These are phyloP conservation scores for Pythium phragmitis DNA, from an alignment of 352 stramenopile species.

Conservation along the genomic window DNA sequence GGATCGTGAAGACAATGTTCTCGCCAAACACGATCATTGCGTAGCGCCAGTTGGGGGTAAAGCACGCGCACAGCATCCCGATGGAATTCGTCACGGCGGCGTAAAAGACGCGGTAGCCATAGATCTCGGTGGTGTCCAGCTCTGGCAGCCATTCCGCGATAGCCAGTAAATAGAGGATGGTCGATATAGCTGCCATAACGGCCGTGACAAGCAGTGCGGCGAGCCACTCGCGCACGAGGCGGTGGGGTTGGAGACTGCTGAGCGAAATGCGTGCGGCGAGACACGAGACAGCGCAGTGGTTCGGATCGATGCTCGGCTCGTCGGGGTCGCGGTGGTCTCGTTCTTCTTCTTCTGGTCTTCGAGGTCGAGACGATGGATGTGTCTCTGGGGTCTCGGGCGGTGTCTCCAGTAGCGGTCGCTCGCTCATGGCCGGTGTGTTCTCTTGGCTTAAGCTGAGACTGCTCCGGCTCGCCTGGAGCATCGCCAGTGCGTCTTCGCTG, in stretches of 20 bases:
- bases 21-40: slow-evolving; percentile 40
- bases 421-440: not conserved
- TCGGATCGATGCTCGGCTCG: slow-evolving; percentile 8
- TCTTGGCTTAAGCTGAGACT: slow-evolving; percentile 1
- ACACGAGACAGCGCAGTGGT: slow-evolving; percentile 11
- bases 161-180: slow-evolving; percentile 35
- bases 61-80: slow-evolving; percentile 42
- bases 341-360: too few relatives aligned
- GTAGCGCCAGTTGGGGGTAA: slow-evolving; percentile 54
- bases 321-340: not conserved
- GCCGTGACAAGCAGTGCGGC: slow-evolving; percentile 38
- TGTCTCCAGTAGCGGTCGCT: slow-evolving; percentile 3
- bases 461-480: slow-evolving; percentile 11
- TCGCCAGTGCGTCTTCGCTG: slow-evolving; percentile 16
- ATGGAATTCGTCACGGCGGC: slow-evolving; percentile 37
- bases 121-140: slow-evolving; percentile 51
- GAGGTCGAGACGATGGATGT: not conserved
- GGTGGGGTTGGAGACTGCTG: slow-evolving; percentile 6
- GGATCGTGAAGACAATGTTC: slow-evolving; percentile 45
- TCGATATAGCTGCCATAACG: slow-evolving; percentile 32
- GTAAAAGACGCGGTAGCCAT: slow-evolving; percentile 48
- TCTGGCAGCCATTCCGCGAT: slow-evolving; percentile 28
- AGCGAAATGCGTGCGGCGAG: slow-evolving; percentile 13
- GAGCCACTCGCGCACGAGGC: slow-evolving; percentile 41
- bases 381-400: not conserved